Percentiles rank a stretch among this genome's conserved stretches.
These are phyloP conservation scores for Cicer chorassanicum DNA, from an alignment of 306 rosid genomes.

Conservation along the genomic window DNA sequence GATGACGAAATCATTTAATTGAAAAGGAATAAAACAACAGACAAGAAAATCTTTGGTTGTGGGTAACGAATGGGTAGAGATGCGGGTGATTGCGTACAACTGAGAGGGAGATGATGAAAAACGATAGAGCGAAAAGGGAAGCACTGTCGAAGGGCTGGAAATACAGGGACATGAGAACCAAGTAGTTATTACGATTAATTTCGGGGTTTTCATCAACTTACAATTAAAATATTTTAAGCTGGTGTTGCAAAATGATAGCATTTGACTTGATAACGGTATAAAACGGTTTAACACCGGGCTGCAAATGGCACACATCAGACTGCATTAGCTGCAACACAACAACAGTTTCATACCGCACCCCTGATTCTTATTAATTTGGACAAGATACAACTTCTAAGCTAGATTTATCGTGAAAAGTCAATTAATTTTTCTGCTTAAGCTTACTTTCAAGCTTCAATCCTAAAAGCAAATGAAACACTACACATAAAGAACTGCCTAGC, in stretches of 20 bases:
- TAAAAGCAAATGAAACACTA: slow-evolving; percentile 20
- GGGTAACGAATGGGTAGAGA: background rate
- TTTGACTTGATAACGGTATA: background rate
- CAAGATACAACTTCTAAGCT: slow-evolving; percentile 26
- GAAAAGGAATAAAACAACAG: background rate
- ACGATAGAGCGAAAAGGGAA: background rate
- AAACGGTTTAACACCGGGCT: background rate
- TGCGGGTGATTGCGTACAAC: background rate
- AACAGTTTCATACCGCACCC: background rate
- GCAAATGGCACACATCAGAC: background rate
- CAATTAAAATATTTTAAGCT: background rate
- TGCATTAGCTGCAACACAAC: background rate
- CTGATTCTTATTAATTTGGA: slow-evolving; percentile 3
- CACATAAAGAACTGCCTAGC: slow-evolving; percentile 20
- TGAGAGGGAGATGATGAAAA: background rate
- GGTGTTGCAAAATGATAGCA: background rate
- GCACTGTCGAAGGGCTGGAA: background rate
- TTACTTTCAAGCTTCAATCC: slow-evolving; percentile 7
- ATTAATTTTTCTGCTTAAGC: background rate
- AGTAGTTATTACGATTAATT: background rate
- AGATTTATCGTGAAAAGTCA: slow-evolving; percentile 11
- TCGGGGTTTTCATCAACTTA: background rate
- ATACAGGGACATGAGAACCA: background rate
- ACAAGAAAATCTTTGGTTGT: background rate
- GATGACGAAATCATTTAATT: background rate